Percentiles rank a stretch among this genome's conserved stretches.
Conservation (phyloP, 2,329 filamentous ascomycete species). For the Clathrospora elynae region DNA sequence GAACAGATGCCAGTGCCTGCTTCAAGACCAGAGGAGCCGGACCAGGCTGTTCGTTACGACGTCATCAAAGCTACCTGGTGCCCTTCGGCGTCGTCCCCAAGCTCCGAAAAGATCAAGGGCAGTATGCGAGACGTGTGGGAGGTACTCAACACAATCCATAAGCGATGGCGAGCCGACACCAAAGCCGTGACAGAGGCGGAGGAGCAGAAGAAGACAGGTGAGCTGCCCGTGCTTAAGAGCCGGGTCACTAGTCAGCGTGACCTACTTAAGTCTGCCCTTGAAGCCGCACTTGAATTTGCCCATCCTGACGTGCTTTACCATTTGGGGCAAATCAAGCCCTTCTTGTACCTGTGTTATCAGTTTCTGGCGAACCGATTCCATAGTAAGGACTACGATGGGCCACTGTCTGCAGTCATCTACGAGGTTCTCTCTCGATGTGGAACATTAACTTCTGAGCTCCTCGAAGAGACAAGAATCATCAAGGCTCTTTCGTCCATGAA, state of each 20-base stretch:
- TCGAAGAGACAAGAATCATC: constrained; percentile 69
- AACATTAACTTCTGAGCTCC: constrained; percentile 63
- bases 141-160: constrained; percentile 63
- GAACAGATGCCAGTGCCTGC: constrained; percentile 61
- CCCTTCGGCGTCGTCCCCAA: constrained; percentile 57
- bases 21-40: constrained; percentile 57
- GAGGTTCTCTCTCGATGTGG: constrained; percentile 65
- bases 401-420: constrained; percentile 50
- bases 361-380: constrained; percentile 56
- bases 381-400: constrained; percentile 52
- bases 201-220: constrained; percentile 60
- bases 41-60: constrained; percentile 62
- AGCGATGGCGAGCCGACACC: constrained; percentile 65
- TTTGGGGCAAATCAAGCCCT: constrained; percentile 45
- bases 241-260: constrained; percentile 63
- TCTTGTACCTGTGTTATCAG: constrained; percentile 55
- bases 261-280: constrained; percentile 59
- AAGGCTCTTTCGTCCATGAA: constrained; percentile 67
- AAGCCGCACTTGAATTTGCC: constrained; percentile 53
- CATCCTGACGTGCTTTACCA: constrained; percentile 54
- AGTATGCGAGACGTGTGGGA: constrained; percentile 64
- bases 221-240: constrained; percentile 60
- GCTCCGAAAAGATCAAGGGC: constrained; percentile 58
- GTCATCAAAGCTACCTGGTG: constrained; percentile 66
- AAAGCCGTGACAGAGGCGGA: constrained; percentile 63